phyloP scores from a whole-genome alignment of 2,329 filamentous ascomycete species.

The Aspergillus ruber region DNA sequence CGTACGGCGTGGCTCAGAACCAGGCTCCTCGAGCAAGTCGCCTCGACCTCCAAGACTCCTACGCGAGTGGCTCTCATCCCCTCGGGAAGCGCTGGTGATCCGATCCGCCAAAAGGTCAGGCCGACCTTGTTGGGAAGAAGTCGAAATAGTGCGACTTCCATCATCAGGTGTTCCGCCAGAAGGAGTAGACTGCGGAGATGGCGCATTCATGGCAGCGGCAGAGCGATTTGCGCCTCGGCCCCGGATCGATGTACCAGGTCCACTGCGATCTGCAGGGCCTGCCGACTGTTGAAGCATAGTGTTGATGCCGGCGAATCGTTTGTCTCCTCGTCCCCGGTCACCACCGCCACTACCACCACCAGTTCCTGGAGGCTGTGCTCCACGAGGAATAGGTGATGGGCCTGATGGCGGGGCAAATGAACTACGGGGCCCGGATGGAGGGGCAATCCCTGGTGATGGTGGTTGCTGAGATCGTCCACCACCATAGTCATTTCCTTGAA shows the following conservation, averaged over 20 bases:
- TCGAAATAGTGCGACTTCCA: slow-evolving; percentile 6
- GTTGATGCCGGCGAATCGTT: slow-evolving; percentile 43
- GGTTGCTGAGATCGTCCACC: slow-evolving; percentile 17
- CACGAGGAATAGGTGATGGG: slow-evolving; percentile 29
- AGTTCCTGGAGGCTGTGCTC: slow-evolving; percentile 21
- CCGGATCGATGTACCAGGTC: slow-evolving; percentile 31
- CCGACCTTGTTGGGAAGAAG: slow-evolving; percentile 15
- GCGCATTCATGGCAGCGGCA: slow-evolving; percentile 19
- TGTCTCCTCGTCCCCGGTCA: slow-evolving; percentile 39
- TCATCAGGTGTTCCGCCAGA: slow-evolving; percentile 23
- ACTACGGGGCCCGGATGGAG: slow-evolving; percentile 38
- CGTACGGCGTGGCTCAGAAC: slow-evolving; percentile 26
- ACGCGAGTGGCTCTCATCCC: slow-evolving; percentile 21
- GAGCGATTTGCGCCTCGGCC: slow-evolving; percentile 36
- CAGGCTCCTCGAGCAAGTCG: slow-evolving; percentile 30
- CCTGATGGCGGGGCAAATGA: slow-evolving; percentile 28
- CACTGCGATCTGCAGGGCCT: slow-evolving; percentile 25
- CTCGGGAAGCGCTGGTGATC: slow-evolving; percentile 6
- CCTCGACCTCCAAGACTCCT: slow-evolving; percentile 18
- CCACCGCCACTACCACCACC: slow-evolving; percentile 28
- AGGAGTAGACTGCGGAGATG: slow-evolving; percentile 26
- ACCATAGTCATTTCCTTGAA: slow-evolving; percentile 21
- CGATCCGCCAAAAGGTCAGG: slow-evolving; percentile 28
- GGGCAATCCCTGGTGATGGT: slow-evolving; percentile 20
- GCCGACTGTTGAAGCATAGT: slow-evolving; percentile 42